Percentiles rank a stretch among this genome's conserved stretches.
phyloP scores from a whole-genome alignment of 306 rosid species.

The Dalbergia oliveri region DNA sequence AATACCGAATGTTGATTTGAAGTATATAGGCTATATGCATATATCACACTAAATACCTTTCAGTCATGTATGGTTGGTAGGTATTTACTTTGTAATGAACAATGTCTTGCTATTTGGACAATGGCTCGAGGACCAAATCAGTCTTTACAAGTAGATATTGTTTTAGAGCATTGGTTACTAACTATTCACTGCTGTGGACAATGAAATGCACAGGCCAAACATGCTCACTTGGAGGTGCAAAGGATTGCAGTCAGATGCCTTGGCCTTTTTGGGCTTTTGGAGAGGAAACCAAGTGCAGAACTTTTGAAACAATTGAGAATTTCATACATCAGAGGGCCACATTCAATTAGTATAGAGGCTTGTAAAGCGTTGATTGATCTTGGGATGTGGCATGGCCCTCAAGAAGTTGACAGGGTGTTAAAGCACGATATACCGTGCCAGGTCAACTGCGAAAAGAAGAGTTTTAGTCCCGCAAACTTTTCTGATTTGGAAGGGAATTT shows the following conservation, averaged over 20 bases:
- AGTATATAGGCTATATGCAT: neutral
- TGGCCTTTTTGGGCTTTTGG: constrained; percentile 93
- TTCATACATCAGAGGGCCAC: constrained; percentile 75
- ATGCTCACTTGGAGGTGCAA: constrained; percentile 87
- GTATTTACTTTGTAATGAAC: constrained; percentile 26
- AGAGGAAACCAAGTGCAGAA: constrained; percentile 77
- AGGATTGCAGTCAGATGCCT: constrained; percentile 89
- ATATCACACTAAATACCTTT: neutral
- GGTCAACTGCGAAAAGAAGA: constrained; percentile 51
- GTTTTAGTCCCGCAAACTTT: constrained; percentile 64
- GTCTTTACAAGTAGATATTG: constrained; percentile 18
- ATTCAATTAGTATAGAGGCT: constrained; percentile 72
- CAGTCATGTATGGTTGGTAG: constrained; percentile 8
- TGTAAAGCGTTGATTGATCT: constrained; percentile 86
- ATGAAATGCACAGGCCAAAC: constrained; percentile 83
- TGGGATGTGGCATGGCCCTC: constrained; percentile 91
- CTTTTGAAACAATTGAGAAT: constrained; percentile 76
- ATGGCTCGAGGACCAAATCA: neutral
- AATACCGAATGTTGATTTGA: constrained; percentile 23
- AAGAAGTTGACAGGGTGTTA: constrained; percentile 74
- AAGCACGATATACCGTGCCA: constrained; percentile 51
- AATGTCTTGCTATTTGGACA: constrained; percentile 8
- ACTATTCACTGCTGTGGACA: constrained; percentile 37
- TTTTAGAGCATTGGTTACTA: constrained; percentile 27
- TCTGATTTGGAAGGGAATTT: constrained; percentile 63